Evolutionary conservation across 805 yeast genomes (phyloP), one percentile per base, ranked within the genome.

Genomic region (Spathaspora boniae): DNA sequence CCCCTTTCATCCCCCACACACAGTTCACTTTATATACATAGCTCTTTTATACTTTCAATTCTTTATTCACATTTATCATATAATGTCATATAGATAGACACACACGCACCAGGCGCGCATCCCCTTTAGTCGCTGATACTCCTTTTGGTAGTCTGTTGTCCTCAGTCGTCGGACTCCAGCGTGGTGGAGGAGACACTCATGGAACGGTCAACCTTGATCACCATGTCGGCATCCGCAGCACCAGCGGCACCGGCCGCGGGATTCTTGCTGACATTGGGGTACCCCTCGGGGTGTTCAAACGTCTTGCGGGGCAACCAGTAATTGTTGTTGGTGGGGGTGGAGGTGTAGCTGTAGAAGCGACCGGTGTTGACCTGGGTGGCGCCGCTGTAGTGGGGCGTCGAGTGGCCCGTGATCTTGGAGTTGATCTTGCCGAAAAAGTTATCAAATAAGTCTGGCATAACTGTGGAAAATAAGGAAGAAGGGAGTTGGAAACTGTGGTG

Each of bases 271-370:
- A n/a, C n/a, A n/a, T n/a, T n/a, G n/a, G n/a, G n/a, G 26, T 24
- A n/a, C n/a, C n/a, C n/a, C n/a, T n/a, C n/a, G n/a, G n/a, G n/a
- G n/a, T n/a, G n/a, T n/a, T n/a, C n/a, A n/a, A n/a, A n/a, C n/a
- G n/a, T n/a, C n/a, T n/a, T n/a, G n/a, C n/a, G 42, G 31, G 68
- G 62, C 46, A 65, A 42, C 71, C 71, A 65, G 23, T 58, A 65
- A 18, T 60, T 56, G 42, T 65, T 65, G 41, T 65, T 65, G 23
- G 65, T 62, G 16, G 54, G 50, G 29, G 50, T 60, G 27, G 53
- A 40, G 28, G 60, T 66, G 39, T 65, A 64, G 40, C 56, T 63
- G 40, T 65, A 65, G 38, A 46, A 63, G 3, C 45, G 45, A 2
- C 72, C 72, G 4, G 63, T 44, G 36, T 65, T 65, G 9, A 64